Percentiles rank a stretch among this genome's conserved stretches.
Conservation (phyloP, 257 asterid genomes). For the Cordia subcordata region DNA sequence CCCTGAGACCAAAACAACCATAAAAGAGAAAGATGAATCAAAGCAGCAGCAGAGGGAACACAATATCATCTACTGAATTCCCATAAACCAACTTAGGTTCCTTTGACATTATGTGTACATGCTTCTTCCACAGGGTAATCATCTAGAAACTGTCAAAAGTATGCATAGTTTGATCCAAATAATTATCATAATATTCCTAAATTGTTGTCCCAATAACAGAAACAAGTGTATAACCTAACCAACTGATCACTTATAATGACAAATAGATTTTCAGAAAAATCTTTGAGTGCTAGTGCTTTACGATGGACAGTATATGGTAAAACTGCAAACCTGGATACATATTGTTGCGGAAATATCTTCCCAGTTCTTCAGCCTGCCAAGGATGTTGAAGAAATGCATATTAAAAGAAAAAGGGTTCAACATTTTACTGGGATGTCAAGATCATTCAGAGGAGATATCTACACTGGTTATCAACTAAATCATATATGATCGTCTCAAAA, state of each 20-base stretch:
- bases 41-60: not conserved
- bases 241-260: no score
- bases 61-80: no score
- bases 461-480: no score
- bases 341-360: slow-evolving; percentile 87
- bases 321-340: slow-evolving; percentile 82
- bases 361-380: slow-evolving; percentile 95
- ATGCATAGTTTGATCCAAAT: no score
- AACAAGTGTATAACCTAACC: no score
- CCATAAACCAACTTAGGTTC: no score
- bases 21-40: slow-evolving; percentile 7
- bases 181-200: no score
- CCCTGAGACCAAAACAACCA: slow-evolving; percentile 43
- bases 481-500: no score
- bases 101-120: not conserved
- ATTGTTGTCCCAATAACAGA: no score
- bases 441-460: not conserved
- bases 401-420: slow-evolving; percentile 8
- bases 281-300: no score
- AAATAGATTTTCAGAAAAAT: no score
- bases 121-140: not conserved
- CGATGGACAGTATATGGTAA: not conserved
- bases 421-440: not conserved
- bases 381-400: slow-evolving; percentile 14
- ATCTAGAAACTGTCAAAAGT: not conserved